Evolutionary conservation across 495 filamentous ascomycete genomes (phyloP).

Genomic region (Aspergillus leporis): DNA sequence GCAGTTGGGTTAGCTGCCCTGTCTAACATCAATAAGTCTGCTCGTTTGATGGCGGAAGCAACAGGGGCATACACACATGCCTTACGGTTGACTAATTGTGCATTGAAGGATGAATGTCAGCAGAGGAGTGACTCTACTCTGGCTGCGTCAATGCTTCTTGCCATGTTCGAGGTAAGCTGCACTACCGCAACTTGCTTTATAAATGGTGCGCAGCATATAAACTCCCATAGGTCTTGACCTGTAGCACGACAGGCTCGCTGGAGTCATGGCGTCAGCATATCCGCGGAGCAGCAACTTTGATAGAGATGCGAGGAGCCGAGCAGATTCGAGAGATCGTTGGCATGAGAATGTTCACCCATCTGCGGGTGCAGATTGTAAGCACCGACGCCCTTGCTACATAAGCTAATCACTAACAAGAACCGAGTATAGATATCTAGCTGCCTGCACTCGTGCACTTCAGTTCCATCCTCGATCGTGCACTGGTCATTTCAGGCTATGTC

Average conservation of each 20-base stretch:
- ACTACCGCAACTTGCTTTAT: too few species aligned
- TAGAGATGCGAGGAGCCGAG: conserved; percentile 3
- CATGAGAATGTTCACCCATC: conserved; percentile 13
- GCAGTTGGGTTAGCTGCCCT: conserved; percentile 11
- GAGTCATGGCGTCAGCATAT: conserved; percentile 13
- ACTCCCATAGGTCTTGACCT: conserved; percentile 6
- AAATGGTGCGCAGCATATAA: neutral
- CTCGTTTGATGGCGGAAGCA: conserved; percentile 3
- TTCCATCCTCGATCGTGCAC: conserved; percentile 2
- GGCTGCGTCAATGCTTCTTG: conserved; percentile 9
- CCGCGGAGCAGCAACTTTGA: conserved; percentile 1
- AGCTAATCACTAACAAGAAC: neutral
- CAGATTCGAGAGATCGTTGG: conserved; percentile 3
- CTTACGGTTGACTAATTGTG: conserved; percentile 3
- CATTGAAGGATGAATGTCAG: neutral
- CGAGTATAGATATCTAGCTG: conserved; percentile 12
- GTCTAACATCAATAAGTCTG: conserved; percentile 4
- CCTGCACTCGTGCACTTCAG: conserved; percentile 4
- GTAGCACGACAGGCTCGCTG: conserved; percentile 5
- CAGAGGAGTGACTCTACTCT: conserved; percentile 3
- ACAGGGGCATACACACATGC: conserved; percentile 10
- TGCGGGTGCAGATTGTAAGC: conserved; percentile 9
- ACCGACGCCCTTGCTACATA: neutral
- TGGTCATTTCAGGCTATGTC: neutral
- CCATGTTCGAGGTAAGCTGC: conserved; percentile 13